Percentiles rank a stretch among this genome's conserved stretches.
Conservation (phyloP, 1,284 basidiomycete genomes). For the Peniophora sp. region DNA sequence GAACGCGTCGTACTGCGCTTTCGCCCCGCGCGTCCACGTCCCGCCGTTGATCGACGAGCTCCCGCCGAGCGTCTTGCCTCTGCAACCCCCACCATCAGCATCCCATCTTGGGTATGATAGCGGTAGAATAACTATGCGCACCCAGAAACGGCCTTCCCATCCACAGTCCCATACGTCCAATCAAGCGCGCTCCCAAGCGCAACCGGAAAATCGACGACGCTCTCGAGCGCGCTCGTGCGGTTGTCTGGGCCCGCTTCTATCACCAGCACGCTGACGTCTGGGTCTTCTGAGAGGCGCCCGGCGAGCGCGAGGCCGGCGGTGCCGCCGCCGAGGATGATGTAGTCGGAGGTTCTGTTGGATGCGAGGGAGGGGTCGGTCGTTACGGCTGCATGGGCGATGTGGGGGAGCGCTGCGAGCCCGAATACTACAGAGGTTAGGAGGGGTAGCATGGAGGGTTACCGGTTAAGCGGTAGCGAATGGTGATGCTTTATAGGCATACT, state of each 20-base stretch:
- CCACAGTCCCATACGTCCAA: background rate
- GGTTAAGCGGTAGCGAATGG: too few relatives aligned
- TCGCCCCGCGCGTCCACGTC: constrained; percentile 46
- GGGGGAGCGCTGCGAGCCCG: background rate
- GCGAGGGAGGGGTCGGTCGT: background rate
- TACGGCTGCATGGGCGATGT: background rate
- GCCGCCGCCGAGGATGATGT: constrained; percentile 1
- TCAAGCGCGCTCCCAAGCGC: background rate
- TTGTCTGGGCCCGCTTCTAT: constrained; percentile 1
- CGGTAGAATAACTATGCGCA: background rate
- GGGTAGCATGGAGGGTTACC: too few relatives aligned
- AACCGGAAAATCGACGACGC: background rate
- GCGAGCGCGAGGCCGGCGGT: constrained; percentile 1
- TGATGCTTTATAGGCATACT: too few relatives aligned
- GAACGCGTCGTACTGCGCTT: constrained; percentile 53
- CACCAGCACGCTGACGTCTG: background rate
- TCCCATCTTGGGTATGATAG: too few relatives aligned
- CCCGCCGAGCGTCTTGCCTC: constrained; percentile 54
- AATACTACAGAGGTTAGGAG: too few relatives aligned
- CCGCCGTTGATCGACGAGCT: constrained; percentile 54
- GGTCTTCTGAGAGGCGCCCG: background rate
- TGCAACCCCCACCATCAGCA: too few relatives aligned
- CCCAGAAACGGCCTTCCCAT: background rate
- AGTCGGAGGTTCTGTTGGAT: background rate
- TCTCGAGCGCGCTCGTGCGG: constrained; percentile 7